Evolutionary conservation across 2,329 filamentous ascomycete species (phyloP).

Genomic region (Penicillium sp.): DNA sequence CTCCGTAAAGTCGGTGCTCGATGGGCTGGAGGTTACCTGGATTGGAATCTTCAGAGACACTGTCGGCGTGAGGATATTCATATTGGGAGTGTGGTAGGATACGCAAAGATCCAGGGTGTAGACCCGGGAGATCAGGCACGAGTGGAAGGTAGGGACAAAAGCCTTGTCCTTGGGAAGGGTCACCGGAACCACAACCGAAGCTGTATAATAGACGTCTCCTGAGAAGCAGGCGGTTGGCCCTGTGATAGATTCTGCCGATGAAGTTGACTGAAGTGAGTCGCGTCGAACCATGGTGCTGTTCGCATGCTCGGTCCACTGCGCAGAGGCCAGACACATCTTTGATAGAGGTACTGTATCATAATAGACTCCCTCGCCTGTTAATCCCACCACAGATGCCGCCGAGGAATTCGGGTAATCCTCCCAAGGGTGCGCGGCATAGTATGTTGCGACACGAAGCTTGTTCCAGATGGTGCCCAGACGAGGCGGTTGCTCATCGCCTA

Average conservation of each 20-base stretch:
- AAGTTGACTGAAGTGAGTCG: constrained; percentile 35
- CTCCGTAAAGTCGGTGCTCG: constrained; percentile 17
- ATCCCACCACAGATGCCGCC: constrained; percentile 43
- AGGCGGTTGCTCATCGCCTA: constrained; percentile 57
- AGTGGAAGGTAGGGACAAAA: constrained; percentile 72
- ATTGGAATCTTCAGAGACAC: constrained; percentile 50
- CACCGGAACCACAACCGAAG: constrained; percentile 67
- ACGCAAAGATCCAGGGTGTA: constrained; percentile 67
- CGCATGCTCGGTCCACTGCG: constrained; percentile 60
- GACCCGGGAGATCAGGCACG: constrained; percentile 67
- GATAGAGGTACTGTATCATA: constrained; percentile 59
- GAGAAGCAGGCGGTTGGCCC: constrained; percentile 49
- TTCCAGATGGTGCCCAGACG: constrained; percentile 56
- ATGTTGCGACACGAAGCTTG: constrained; percentile 64
- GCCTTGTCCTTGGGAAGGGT: constrained; percentile 64
- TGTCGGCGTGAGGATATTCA: constrained; percentile 45
- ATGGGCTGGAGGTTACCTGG: constrained; percentile 41
- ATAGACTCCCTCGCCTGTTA: constrained; percentile 57
- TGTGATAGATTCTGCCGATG: constrained; percentile 35
- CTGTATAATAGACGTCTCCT: constrained; percentile 61
- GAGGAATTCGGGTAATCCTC: constrained; percentile 54
- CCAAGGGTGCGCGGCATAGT: constrained; percentile 59
- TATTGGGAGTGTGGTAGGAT: constrained; percentile 56
- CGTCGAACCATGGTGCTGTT: constrained; percentile 36
- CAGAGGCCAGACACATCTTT: constrained; percentile 61